phyloP scores from a whole-genome alignment of 805 yeast genomes.

The Metschnikowia cerradonensis region DNA sequence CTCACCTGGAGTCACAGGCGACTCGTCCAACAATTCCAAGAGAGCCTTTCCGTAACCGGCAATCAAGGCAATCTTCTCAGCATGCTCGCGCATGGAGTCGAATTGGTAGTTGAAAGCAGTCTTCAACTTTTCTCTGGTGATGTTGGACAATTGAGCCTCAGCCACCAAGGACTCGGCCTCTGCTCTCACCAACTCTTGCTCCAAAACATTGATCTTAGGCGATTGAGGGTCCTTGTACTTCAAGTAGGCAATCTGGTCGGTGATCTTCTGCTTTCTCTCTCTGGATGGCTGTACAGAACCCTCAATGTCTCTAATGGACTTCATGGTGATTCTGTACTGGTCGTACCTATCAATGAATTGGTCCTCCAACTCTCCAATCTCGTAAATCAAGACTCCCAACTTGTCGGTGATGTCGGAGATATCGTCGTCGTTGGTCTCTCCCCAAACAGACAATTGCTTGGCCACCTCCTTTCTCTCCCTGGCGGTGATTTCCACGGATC shows the following conservation, averaged over 20 bases:
- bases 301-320: constrained; percentile 79
- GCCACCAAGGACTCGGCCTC: constrained; percentile 91
- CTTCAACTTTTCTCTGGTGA: constrained; percentile 82
- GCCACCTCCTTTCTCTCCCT: constrained; percentile 80
- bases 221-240: constrained; percentile 84
- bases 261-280: constrained; percentile 80
- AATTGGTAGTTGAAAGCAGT: constrained; percentile 81
- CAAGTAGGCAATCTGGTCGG: constrained; percentile 79
- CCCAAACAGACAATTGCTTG: constrained; percentile 80
- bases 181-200: constrained; percentile 86
- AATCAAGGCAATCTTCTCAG: constrained; percentile 80
- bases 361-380: constrained; percentile 82
- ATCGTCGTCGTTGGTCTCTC: constrained; percentile 81
- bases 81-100: constrained; percentile 79
- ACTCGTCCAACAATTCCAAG: constrained; percentile 75
- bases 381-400: constrained; percentile 76
- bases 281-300: constrained; percentile 85
- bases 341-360: constrained; percentile 83
- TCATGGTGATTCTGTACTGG: constrained; percentile 78
- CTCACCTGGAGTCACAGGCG: constrained; percentile 89
- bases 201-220: constrained; percentile 74
- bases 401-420: constrained; percentile 85
- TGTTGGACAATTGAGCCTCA: constrained; percentile 85
- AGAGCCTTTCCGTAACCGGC: constrained; percentile 89
- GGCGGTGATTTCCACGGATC: constrained; percentile 73